These are phyloP conservation scores for Tephrocybe sp. DNA, from an alignment of 768 basidiomycete species.

Conservation along the genomic window DNA sequence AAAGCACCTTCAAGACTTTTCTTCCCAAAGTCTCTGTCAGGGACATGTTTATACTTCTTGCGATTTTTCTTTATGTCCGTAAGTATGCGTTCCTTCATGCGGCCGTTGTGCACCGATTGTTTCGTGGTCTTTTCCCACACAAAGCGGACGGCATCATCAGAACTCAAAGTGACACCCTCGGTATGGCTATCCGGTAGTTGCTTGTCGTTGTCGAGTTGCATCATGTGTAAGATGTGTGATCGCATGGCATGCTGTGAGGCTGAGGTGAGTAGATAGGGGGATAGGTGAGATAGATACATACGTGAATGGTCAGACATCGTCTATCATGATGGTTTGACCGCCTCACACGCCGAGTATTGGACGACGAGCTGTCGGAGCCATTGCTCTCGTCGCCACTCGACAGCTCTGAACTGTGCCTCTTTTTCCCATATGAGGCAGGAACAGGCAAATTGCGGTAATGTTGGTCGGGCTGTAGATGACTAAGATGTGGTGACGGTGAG, in stretches of 20 bases:
- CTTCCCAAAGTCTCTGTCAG: conserved; percentile 63
- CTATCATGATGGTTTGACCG: conserved; percentile 62
- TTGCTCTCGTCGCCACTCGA: conserved; percentile 35
- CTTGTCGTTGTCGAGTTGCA: conserved; percentile 56
- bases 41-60: conserved; percentile 57
- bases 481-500: conserved; percentile 30
- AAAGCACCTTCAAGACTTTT: conserved; percentile 60
- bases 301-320: conserved; percentile 67
- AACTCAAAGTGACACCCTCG: conserved; percentile 46
- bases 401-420: conserved; percentile 28
- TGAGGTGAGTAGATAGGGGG: neutral
- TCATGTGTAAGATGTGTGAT: conserved; percentile 55
- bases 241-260: conserved; percentile 65
- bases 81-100: conserved; percentile 66
- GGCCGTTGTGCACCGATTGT: conserved; percentile 69
- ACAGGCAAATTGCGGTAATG: conserved; percentile 12
- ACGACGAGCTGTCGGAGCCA: conserved; percentile 34
- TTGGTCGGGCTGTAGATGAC: conserved; percentile 14
- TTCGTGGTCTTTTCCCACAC: conserved; percentile 79
- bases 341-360: conserved; percentile 32
- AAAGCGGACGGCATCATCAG: conserved; percentile 63
- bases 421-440: conserved; percentile 20
- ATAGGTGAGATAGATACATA: conserved; percentile 24
- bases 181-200: conserved; percentile 58
- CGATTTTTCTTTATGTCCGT: conserved; percentile 58